These are phyloP conservation scores for Leucocoprinus leucothites DNA, from an alignment of 768 basidiomycete species.

Conservation along the genomic window DNA sequence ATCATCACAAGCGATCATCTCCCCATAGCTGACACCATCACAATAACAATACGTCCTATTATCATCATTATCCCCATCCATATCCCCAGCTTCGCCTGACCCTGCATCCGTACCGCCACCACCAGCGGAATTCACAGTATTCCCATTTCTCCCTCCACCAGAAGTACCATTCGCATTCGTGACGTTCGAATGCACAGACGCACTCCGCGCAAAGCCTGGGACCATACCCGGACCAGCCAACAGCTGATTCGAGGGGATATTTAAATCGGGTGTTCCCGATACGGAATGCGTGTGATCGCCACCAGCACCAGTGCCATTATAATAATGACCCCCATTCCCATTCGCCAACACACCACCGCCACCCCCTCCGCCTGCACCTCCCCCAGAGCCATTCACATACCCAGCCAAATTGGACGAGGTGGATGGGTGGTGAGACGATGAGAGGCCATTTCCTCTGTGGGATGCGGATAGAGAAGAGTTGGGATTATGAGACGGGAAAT, in stretches of 20 bases:
- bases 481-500: constrained; percentile 25
- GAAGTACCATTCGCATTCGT: constrained; percentile 30
- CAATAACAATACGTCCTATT: constrained; percentile 82
- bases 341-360: constrained; percentile 20
- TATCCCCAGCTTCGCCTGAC: constrained; percentile 42
- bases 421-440: constrained; percentile 21
- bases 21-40: constrained; percentile 79
- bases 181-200: constrained; percentile 29
- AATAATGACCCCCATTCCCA: constrained; percentile 22
- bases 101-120: constrained; percentile 15
- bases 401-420: constrained; percentile 15
- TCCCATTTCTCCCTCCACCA: constrained; percentile 16
- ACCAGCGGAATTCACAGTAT: background rate
- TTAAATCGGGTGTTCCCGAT: constrained; percentile 46
- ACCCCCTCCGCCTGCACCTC: no score
- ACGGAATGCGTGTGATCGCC: constrained; percentile 41
- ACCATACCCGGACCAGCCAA: constrained; percentile 72
- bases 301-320: constrained; percentile 18
- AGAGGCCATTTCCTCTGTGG: constrained; percentile 21
- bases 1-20: constrained; percentile 95
- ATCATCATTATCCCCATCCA: constrained; percentile 58
- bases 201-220: constrained; percentile 59
- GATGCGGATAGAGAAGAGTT: constrained; percentile 28
- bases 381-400: constrained; percentile 17
- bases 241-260: constrained; percentile 46